Evolutionary conservation across 345 rosid genomes (phyloP), one percentile per base, ranked within the genome.

Genomic region (Moricandia arvensis): DNA sequence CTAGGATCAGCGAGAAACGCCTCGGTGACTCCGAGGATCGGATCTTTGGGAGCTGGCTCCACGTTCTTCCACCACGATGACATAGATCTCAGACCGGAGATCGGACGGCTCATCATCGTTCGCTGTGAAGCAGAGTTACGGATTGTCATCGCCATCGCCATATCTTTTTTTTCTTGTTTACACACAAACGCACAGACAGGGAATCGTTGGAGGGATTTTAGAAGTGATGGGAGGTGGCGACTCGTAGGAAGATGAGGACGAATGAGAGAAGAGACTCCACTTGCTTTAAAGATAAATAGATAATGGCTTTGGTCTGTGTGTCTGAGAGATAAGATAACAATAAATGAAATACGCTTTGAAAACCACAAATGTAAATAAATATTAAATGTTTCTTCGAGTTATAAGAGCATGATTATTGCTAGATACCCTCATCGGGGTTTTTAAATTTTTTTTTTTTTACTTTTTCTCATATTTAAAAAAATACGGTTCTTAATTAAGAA

Each of bases 21-120:
- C 68, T 94, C 98, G 47, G 98, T 91, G 63, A 94, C 98, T 18
- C 98, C 97, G 17, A 94, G 97, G 61, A 94, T 94, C 3, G 97
- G 98, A 78, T 94, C 98, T 78, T 89, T 94, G 7, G 95, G 80
- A 12, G 97, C 98, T 5, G 95, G 95, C 86, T 90, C 90, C 24
- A 94, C 91, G 89, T 74, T 86, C 60, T 82, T 77, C 97, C 98
- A 94, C 97, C 91, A 87, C 17, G 96, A 90, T 10, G 94, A 87
- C 88, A 93, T 85, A 66, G 80, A 83, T 82, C 97, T 84, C 41
- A 80, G 68, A 58, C 16, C 54, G 16, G 87, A 75, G 81, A 74
- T 66, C 71, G 72, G 82, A 57, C 21, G 81, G 58, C 17, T 45
- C 53, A 30, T 57, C 47, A 75, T 37, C 17, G 77, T 24, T 64